Evolutionary conservation across 2,329 filamentous ascomycete species (phyloP).

Genomic region (Scedosporium dehoogii): DNA sequence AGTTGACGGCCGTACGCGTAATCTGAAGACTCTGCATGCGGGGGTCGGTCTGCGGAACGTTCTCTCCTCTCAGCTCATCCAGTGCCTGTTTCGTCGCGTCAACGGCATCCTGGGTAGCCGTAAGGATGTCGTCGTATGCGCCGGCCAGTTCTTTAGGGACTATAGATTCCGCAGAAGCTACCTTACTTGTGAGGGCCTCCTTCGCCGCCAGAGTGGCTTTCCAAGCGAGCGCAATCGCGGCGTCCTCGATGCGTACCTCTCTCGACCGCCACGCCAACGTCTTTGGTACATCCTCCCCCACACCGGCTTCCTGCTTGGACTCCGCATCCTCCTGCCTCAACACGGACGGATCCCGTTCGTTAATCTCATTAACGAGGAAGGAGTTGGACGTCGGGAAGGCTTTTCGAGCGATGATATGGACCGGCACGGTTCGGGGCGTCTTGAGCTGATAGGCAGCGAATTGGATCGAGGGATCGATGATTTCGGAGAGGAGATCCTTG

Average conservation of each 20-base stretch:
- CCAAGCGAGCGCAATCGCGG: conserved; percentile 78
- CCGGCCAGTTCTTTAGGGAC: conserved; percentile 61
- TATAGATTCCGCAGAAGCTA: conserved; percentile 31
- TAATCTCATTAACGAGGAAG: conserved; percentile 55
- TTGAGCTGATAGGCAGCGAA: conserved; percentile 91
- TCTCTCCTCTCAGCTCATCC: conserved; percentile 77
- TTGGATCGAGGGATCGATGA: conserved; percentile 84
- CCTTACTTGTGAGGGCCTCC: conserved; percentile 34
- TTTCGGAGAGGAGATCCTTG: conserved; percentile 76
- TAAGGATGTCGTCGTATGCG: conserved; percentile 85
- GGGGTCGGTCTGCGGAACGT: conserved; percentile 70
- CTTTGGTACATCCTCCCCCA: conserved; percentile 52
- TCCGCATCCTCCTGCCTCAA: conserved; percentile 41
- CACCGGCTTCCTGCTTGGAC: conserved; percentile 33
- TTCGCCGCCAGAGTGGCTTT: conserved; percentile 54
- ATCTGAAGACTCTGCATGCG: conserved; percentile 90
- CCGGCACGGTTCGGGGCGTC: conserved; percentile 73
- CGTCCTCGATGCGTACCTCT: conserved; percentile 83
- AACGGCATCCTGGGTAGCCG: conserved; percentile 83
- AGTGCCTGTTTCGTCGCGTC: conserved; percentile 91
- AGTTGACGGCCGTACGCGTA: conserved; percentile 86
- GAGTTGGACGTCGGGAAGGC: conserved; percentile 61
- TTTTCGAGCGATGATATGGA: conserved; percentile 67
- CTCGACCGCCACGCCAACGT: conserved; percentile 79
- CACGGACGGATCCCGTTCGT: conserved; percentile 58